Base-by-base conservation (phyloP, 805 yeast species). In the Sporopachydermia lactativora region DNA sequence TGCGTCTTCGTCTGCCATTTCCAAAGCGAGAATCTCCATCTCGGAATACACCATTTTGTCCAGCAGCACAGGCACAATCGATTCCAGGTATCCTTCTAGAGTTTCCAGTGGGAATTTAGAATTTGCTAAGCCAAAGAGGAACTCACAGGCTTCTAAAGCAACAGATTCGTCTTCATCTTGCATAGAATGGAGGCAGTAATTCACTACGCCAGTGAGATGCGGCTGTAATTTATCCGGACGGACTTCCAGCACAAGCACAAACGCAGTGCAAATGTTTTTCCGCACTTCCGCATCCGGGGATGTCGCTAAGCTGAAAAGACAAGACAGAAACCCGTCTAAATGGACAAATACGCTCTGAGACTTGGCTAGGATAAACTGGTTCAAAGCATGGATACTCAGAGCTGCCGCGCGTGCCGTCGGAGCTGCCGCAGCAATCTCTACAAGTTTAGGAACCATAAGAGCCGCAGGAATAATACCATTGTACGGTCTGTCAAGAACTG, bases 91-190 rank as follows among this genome's bases (percentile, higher is more conserved):
- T 1, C 81, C 77, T 42, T 60, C 59, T 42, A 85, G 66, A 19
- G 57, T 52, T 16, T 69, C 68, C n/a, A 59, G 64, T 5, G 83
- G 77, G 3, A 76, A 62, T 19, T 67, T 68, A n/a, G 59, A 47
- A 28, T 75, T 66, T 2, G 85, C 78, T 41, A 89, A 66, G 1
- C 82, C 75, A 36, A 89, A 69, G 44, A 92, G 62, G 50, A 92
- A 86, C 60, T 92, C 97, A 57, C 96, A 85, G 2, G 95, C 96
- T 55, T 88, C 96, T 42, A 88, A 64, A 0, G 95, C 80, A 19
- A 85, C 94, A 41, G 70, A 77, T 48, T 81, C 88, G 46, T 78
- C 77, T 15, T 59, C 58, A 44, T 70, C 72, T 42, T 70, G 70
- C 62, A 89, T 75, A 44, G 86, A 72, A 60, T 86, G 96, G 39